These are phyloP conservation scores for Gilbertella persicaria DNA, from an alignment of 371 early-diverging fungal species.

Conservation along the genomic window DNA sequence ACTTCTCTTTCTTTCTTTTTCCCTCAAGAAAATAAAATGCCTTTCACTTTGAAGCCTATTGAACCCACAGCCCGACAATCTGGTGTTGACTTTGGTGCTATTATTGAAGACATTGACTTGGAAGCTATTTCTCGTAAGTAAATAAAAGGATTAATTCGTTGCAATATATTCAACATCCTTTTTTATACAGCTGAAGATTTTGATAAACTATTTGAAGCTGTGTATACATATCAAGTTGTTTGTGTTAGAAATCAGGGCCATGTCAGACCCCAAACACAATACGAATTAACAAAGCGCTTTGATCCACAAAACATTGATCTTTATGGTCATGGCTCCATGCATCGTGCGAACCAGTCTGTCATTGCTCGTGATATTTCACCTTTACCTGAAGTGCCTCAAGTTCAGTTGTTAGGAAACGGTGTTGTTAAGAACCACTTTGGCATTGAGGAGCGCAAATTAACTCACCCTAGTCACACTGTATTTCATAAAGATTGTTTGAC, in stretches of 20 bases:
- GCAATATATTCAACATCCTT: background rate
- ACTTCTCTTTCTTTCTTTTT: background rate
- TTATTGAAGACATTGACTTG: constrained; percentile 42
- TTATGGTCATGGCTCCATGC: constrained; percentile 49
- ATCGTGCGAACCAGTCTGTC: constrained; percentile 42
- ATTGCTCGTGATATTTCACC: constrained; percentile 51
- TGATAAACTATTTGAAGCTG: constrained; percentile 43
- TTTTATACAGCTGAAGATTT: constrained; percentile 40
- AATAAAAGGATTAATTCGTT: background rate
- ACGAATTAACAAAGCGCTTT: constrained; percentile 43
- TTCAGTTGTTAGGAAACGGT: constrained; percentile 50
- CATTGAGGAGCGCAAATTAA: constrained; percentile 42
- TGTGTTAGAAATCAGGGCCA: constrained; percentile 46
- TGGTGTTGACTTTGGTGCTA: constrained; percentile 52
- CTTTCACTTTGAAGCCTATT: constrained; percentile 46
- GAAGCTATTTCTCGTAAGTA: constrained; percentile 42
- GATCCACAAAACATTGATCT: constrained; percentile 46
- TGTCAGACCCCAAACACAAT: constrained; percentile 44
- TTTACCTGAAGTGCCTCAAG: constrained; percentile 44
- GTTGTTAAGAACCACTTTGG: constrained; percentile 44
- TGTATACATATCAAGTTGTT: constrained; percentile 49
- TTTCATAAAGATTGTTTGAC: constrained; percentile 42
- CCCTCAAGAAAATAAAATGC: constrained; percentile 17
- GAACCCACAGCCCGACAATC: constrained; percentile 34
- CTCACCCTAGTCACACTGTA: constrained; percentile 43